Evolutionary conservation across 805 yeast species (phyloP), one percentile per base, ranked within the genome.

Genomic region (Hanseniaspora valbyensis): DNA sequence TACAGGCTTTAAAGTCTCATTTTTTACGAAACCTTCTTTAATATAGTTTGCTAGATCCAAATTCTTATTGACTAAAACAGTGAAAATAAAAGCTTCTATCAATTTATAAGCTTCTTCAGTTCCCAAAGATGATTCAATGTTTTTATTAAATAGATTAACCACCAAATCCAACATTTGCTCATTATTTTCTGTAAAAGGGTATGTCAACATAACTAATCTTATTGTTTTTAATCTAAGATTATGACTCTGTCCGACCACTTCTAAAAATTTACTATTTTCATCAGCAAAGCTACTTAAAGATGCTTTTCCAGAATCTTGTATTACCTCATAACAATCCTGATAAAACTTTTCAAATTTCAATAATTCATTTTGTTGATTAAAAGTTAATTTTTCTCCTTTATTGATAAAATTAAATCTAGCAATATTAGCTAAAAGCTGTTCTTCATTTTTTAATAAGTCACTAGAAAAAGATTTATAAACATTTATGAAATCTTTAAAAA

Each of bases 41-140:
- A 45, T 32, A 41, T 45, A 45, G 16, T 39, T 45, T 3, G 50
- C 50, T 33, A 45, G 30, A n/a, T 45, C 50, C 6, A 45, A n/a
- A 39, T 45, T 41, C 24, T 14, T 45, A 12, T 33, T 38, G 24
- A 45, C 16, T n/a, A 45, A 30, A 12, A 45, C 29, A 13, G 38
- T 38, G 12, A 39, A 33, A 10, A 45, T 25, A 29, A 45, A 38
- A 10, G 50, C 14, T 29, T 30, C 30, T n/a, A 45, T 39, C 22
- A 45, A 24, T 10, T 39, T 24, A 12, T 29, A 38, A 14, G 28
- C 19, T 3, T 26, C 13, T 10, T 25, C 22, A 12, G 33, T 32
- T 26, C 25, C 22, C 33, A 33, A 25, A 26, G 16, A 40, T 7
- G 8, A 14, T 4, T 25, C 44, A 24, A 48, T n/a, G 13, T 48